Evolutionary conservation across 805 yeast genomes (phyloP).

Genomic region (Wickerhamiella occidentalis): DNA sequence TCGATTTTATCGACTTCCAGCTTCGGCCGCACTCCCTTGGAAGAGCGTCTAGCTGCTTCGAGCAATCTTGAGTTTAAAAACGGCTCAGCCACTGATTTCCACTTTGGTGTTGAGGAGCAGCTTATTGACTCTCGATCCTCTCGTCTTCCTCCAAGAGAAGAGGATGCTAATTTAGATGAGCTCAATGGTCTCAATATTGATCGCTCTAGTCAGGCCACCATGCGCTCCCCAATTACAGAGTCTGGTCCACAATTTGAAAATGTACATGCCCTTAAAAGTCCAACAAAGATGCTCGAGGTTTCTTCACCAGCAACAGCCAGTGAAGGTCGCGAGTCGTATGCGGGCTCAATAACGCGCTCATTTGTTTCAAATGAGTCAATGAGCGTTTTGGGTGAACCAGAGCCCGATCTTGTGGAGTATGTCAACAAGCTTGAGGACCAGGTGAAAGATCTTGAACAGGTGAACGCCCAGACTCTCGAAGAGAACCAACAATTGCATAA

Average conservation of each 20-base stretch:
- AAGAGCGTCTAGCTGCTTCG: conserved; percentile 8
- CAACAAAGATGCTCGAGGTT: background rate
- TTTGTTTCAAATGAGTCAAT: conserved; percentile 4
- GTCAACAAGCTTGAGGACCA: conserved; percentile 23
- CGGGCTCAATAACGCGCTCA: background rate
- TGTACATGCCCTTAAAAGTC: background rate
- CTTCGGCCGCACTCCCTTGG: background rate
- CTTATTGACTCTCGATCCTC: conserved; percentile 9
- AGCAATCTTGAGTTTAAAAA: background rate
- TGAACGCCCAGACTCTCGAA: conserved; percentile 20
- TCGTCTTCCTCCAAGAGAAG: background rate
- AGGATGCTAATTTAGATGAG: background rate
- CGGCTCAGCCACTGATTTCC: conserved; percentile 1
- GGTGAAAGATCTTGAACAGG: conserved; percentile 21
- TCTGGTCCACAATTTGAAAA: background rate
- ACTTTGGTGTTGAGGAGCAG: conserved; percentile 12
- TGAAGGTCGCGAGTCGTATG: background rate
- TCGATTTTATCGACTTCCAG: background rate
- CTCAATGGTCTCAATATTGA: background rate
- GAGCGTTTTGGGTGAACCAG: background rate
- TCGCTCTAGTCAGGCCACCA: background rate
- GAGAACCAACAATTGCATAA: conserved; percentile 26
- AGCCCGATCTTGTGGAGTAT: conserved; percentile 31
- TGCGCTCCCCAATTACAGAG: background rate
- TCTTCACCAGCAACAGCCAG: background rate